Evolutionary conservation across 345 rosid genomes (phyloP), one percentile per base, ranked within the genome.

Genomic region (Boechera stricta): DNA sequence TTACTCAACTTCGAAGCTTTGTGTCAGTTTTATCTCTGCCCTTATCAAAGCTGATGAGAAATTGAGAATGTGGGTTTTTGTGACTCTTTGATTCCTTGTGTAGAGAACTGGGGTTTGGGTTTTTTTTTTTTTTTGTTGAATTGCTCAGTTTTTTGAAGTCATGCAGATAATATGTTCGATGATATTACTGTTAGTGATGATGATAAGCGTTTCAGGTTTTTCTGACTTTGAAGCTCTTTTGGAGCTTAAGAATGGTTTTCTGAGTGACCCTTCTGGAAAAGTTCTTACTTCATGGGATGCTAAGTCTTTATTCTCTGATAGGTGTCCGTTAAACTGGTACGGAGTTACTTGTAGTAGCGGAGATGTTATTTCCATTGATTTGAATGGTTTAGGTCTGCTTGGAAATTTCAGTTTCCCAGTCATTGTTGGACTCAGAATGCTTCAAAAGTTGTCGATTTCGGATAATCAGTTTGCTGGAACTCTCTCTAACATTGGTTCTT

Each of bases 201-300:
- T 62, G 10, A 81, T 51, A 21, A 73, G 39, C 72, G 83, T 82
- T 68, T 72, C 85, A 13, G 92, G 86, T 64, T 82, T 84, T 51
- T 82, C 92, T 12, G 98, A 93, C 69, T 86, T 80, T 74, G 91
- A 88, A 63, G 89, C 96, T 58, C 95, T 93, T 45, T 71, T 93
- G 53, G 88, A 87, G 81, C 85, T 93, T 16, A 90, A 86, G 84
- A 89, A 86, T 74, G 93, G 92, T 16, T 69, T 93, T 61, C 82
- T 68, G 51, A 69, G 75, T 53, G 93, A 86, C 87, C 87, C 91
- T 68, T 81, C 91, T 8, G 90, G 88, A 47, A 63, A 80, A 78
- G 61, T 83, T 70, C 69, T 85, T 72, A 80, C 64, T 73, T 91
- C 98, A 39, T 93, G 98, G 98, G 83, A 87, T 49, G 77, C 87